Evolutionary conservation across 176 grass and related monocot species (phyloP).

Genomic region (Ampelocalamus luodianensis): DNA sequence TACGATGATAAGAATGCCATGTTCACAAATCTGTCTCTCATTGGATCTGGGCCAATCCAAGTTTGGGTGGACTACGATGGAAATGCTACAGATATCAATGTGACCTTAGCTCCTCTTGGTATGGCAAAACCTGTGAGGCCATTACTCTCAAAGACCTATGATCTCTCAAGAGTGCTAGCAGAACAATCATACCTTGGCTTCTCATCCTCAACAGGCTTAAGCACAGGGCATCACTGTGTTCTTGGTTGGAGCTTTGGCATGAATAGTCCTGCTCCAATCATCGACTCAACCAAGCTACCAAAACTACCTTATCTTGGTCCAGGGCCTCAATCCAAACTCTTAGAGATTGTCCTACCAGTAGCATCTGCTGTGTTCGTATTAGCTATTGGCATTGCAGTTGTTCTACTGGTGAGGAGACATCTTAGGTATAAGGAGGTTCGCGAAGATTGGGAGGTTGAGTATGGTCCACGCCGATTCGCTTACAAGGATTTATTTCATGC

Average conservation of each 20-base stretch:
- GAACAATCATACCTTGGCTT: slow-evolving; percentile 45
- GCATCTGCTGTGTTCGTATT: neutral
- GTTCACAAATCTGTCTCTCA: neutral
- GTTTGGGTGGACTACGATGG: slow-evolving; percentile 30
- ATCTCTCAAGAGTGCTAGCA: slow-evolving; percentile 25
- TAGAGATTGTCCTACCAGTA: slow-evolving; percentile 31
- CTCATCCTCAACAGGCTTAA: slow-evolving; percentile 42
- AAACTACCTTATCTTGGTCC: slow-evolving; percentile 27
- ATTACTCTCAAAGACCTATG: neutral
- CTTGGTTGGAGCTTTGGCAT: slow-evolving; percentile 45
- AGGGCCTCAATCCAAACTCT: slow-evolving; percentile 18
- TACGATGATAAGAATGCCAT: neutral
- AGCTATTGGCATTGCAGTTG: neutral
- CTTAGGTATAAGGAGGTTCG: slow-evolving; percentile 16
- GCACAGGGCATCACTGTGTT: slow-evolving; percentile 29
- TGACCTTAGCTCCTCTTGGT: slow-evolving; percentile 20
- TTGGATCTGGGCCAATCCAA: slow-evolving; percentile 5
- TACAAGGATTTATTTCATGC: slow-evolving; percentile 36
- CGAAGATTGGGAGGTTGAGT: slow-evolving; percentile 59
- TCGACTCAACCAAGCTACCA: slow-evolving; percentile 30
- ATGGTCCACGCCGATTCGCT: slow-evolving; percentile 35
- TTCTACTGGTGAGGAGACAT: slow-evolving; percentile 20
- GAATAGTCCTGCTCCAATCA: slow-evolving; percentile 2
- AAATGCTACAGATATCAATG: neutral
- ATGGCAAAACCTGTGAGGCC: neutral